Percentiles rank a stretch among this genome's conserved stretches.
These are phyloP conservation scores for Dictyostelium firmibasis DNA, from an alignment of 78 protist species.

Conservation along the genomic window DNA sequence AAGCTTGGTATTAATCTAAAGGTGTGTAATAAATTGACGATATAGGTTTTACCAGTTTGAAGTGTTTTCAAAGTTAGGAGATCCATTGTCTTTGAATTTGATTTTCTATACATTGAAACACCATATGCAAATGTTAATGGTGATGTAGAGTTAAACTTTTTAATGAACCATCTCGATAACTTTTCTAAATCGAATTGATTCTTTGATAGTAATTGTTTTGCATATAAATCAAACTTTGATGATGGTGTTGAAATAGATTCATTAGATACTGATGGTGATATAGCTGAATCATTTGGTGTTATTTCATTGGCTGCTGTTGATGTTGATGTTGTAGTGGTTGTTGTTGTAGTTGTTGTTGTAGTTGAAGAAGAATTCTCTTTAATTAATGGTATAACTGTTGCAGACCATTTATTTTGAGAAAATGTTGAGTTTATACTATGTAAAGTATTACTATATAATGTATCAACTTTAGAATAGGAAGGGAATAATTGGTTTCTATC, in stretches of 20 bases:
- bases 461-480: slow-evolving; percentile 45
- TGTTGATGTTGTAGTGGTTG: background rate
- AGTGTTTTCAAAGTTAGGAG: slow-evolving; percentile 47
- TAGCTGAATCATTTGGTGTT: background rate
- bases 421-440: slow-evolving; percentile 22
- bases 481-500: slow-evolving; percentile 68
- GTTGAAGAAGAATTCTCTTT: background rate
- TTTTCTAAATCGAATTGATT: slow-evolving; percentile 71
- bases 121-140: slow-evolving; percentile 69
- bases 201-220: slow-evolving; percentile 27
- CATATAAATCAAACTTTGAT: background rate
- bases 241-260: background rate
- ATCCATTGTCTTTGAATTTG: slow-evolving; percentile 39
- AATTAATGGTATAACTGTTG: slow-evolving; percentile 40
- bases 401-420: slow-evolving; percentile 50
- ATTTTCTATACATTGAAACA: slow-evolving; percentile 46
- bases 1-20: slow-evolving; percentile 32
- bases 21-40: slow-evolving; percentile 43
- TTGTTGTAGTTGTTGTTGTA: background rate
- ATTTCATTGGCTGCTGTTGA: background rate
- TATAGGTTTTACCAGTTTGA: slow-evolving; percentile 31
- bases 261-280: background rate
- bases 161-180: slow-evolving; percentile 47
- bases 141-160: slow-evolving; percentile 33
- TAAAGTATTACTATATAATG: slow-evolving; percentile 25